phyloP scores from a whole-genome alignment of 371 early-diverging fungal species.

The Syncephalastrum racemosum region DNA sequence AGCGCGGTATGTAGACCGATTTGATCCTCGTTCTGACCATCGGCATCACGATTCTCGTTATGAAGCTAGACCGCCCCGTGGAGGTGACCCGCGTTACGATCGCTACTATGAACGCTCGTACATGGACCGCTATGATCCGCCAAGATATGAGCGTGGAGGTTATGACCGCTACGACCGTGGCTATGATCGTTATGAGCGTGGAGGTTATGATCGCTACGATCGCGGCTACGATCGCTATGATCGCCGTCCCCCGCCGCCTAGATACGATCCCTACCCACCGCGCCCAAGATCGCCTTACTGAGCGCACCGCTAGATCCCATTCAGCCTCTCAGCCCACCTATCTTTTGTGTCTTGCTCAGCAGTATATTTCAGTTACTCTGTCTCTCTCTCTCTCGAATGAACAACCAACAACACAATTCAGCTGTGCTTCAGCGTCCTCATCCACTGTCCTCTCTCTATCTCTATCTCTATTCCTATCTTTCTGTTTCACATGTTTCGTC shows the following conservation, averaged over 20 bases:
- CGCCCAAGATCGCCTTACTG: slow-evolving; percentile 54
- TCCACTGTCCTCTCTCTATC: too few species aligned
- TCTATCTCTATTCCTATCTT: too few species aligned
- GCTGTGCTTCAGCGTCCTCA: too few species aligned
- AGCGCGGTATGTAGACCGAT: slow-evolving; percentile 23
- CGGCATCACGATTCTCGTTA: slow-evolving; percentile 23
- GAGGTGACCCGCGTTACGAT: slow-evolving; percentile 44
- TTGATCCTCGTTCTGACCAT: slow-evolving; percentile 22
- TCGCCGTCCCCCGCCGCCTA: slow-evolving; percentile 52
- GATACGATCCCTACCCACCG: slow-evolving; percentile 58
- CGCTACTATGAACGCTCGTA: slow-evolving; percentile 56
- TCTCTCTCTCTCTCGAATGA: too few species aligned
- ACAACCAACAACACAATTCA: too few species aligned
- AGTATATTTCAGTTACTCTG: too few species aligned
- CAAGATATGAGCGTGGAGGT: slow-evolving; percentile 45
- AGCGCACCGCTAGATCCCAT: too few species aligned
- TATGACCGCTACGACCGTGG: slow-evolving; percentile 56
- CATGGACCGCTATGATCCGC: slow-evolving; percentile 56
- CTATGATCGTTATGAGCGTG: slow-evolving; percentile 46
- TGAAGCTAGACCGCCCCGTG: slow-evolving; percentile 31
- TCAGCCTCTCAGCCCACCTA: too few species aligned
- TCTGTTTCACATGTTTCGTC: too few species aligned
- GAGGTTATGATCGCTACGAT: slow-evolving; percentile 34
- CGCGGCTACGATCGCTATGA: slow-evolving; percentile 58
- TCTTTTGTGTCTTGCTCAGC: too few species aligned